A percentile compares a stretch with the other conserved stretches of the same genome.
phyloP scores from a whole-genome alignment of 345 rosid genomes.

The Atalantia buxifolia region DNA sequence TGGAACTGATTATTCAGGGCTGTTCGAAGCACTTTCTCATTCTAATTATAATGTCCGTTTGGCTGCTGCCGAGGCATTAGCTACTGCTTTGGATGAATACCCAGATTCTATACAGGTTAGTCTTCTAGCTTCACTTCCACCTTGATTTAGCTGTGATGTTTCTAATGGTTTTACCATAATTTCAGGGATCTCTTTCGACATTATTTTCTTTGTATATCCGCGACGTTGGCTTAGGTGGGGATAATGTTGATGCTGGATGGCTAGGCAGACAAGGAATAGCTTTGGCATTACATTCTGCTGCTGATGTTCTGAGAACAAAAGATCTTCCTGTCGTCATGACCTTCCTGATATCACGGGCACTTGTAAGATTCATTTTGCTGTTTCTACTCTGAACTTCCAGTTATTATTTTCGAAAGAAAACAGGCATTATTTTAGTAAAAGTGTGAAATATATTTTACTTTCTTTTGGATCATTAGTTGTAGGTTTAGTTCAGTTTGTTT shows the following conservation, averaged over 20 bases:
- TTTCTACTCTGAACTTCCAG: background rate
- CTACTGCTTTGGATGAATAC: constrained; percentile 92
- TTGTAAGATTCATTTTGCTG: constrained; percentile 45
- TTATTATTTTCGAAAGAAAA: background rate
- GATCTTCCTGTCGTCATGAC: constrained; percentile 98
- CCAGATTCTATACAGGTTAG: constrained; percentile 81
- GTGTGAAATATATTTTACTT: background rate
- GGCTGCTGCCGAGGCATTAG: constrained; percentile 97
- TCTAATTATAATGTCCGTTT: constrained; percentile 75
- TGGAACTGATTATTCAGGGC: constrained; percentile 90
- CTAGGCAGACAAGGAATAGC: constrained; percentile 93
- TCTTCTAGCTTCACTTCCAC: constrained; percentile 10
- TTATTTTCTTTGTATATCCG: constrained; percentile 85
- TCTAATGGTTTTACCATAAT: constrained; percentile 23
- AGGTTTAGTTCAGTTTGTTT: background rate
- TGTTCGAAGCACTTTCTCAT: constrained; percentile 84
- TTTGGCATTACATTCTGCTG: constrained; percentile 82
- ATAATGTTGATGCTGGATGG: constrained; percentile 78
- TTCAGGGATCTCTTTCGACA: constrained; percentile 86
- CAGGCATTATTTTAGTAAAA: background rate
- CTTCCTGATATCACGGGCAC: constrained; percentile 89
- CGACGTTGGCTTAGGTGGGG: constrained; percentile 57
- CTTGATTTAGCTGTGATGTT: constrained; percentile 12
- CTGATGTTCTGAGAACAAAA: constrained; percentile 87
- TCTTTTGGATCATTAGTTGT: background rate